Evolutionary conservation across 2,329 filamentous ascomycete genomes (phyloP), one percentile per base, ranked within the genome.

Genomic region (Cadophora sp.): DNA sequence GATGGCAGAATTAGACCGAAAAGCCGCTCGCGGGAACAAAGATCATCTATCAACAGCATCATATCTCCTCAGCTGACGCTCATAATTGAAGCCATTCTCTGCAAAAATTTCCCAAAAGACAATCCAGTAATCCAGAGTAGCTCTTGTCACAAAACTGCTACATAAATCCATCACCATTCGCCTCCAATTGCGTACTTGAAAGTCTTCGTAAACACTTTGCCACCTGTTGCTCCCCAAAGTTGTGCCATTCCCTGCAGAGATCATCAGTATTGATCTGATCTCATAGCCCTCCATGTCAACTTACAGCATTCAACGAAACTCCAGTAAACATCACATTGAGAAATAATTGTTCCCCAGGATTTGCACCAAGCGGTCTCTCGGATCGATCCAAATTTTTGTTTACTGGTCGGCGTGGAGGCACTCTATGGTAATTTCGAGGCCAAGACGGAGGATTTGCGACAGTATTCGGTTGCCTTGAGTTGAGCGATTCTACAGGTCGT

Each of bases 181-280:
- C 86, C 86, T 12, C 87, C 86, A 66, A 88, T 77, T 37, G 82
- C 80, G 72, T 86, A 86, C 37, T 80, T 80, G 62, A 87, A 85
- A 26, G 83, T 76, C n/a, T 77, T 76, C 68, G 83, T 79, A 73
- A 84, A 84, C 11, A 86, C 68, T 68, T 76, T 83, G 0, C 85
- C 85, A 1, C 81, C 79, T 0, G 85, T 87, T 5, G 76, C 76
- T n/a, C 82, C 76, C 86, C 86, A 88, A 1, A 83, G 65, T 51
- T 83, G 79, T 3, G 81, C 79, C 8, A 77, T 74, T 63, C 81
- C 77, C 79, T 83, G 64, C 22, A 48, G 22, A 14, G 63, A 46
- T 50, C 58, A 37, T 51, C 46, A 40, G 37, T 46, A 59, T 29
- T 50, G 55, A 46, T 16, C 59, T 27, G 40, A 24, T 26, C 51